Conservation (phyloP, 495 filamentous ascomycete species). For the Elaphomyces granulatus region DNA sequence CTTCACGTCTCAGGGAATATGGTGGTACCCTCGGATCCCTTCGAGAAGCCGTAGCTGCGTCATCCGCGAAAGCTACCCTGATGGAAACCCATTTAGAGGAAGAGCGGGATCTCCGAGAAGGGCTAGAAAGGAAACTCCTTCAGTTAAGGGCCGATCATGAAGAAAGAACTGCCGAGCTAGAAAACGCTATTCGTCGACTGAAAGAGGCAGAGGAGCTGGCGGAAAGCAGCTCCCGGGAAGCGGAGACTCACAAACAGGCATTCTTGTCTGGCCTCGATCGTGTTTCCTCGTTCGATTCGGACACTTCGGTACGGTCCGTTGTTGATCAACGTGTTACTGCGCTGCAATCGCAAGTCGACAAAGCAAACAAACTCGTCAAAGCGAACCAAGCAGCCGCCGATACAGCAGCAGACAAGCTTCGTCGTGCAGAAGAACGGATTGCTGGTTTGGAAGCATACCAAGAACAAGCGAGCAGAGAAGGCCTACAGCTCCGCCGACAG, state of each 20-base stretch:
- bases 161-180: constrained; percentile 65
- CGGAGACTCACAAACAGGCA: constrained; percentile 68
- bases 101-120: constrained; percentile 61
- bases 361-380: constrained; percentile 64
- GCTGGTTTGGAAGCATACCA: constrained; percentile 93
- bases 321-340: constrained; percentile 62
- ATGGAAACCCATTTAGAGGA: constrained; percentile 77
- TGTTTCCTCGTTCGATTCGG: constrained; percentile 30
- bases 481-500: constrained; percentile 74
- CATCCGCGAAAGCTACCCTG: constrained; percentile 53
- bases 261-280: constrained; percentile 71
- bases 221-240: constrained; percentile 78
- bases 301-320: constrained; percentile 35
- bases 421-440: constrained; percentile 87
- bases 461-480: constrained; percentile 88
- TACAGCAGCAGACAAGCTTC: constrained; percentile 69
- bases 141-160: constrained; percentile 79
- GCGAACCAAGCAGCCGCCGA: constrained; percentile 89
- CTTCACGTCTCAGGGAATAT: constrained; percentile 53
- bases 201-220: constrained; percentile 81
- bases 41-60: constrained; percentile 64
- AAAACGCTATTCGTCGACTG: constrained; percentile 54
- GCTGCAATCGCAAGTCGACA: constrained; percentile 64
- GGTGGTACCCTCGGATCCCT: constrained; percentile 58
- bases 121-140: constrained; percentile 61